Evolutionary conservation across 1,284 basidiomycete species (phyloP), one percentile per base, ranked within the genome.

Genomic region (Ustilago crameri): DNA sequence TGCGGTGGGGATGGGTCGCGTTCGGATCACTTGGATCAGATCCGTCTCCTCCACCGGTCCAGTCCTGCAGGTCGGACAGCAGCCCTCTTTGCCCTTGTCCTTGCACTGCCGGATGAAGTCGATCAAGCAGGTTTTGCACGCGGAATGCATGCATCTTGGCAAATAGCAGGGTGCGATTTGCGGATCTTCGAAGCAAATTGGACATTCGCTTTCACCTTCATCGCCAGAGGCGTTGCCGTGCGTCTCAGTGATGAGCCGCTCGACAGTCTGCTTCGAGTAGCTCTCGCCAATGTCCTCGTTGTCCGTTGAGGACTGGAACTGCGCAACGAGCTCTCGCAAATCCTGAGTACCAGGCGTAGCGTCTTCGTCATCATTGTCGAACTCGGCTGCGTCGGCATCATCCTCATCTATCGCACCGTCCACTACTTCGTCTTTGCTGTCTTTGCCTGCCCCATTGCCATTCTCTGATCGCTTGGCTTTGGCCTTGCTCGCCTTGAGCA

Each of bases 111-210:
- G 86, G 24, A 93, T 84, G 75, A 89, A 90, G 12, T 88, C 87
- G 9, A 91, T 82, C 17, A 93, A 89, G 76, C 93, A 95, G 63
- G 91, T 89, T 79, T 91, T 92, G 84, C 93, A 95, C 2, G 78
- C 84, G 10, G 67, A 71, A 62, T 85, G 84, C 48, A 78, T 78
- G 69, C 84, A 85, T 9, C 62, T 60, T 5, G 84, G 84, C 22
- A 85, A 41, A 50, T 77, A 84, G 59, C 77, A 81, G 8, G 63
- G 74, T 27, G 68, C 60, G 18, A 53, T 34, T 48, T 62, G 70
- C 20, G 58, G 51, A 14, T 77, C 75, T 55, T 84, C 84, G 37
- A 84, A 74, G 47, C 84, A 85, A 18, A 84, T 68, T 34, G 79
- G 76, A 53, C 84, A 85, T 30, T 83, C 82, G 9, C 50, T 63